Percentiles rank a stretch among this genome's conserved stretches.
These are phyloP conservation scores for Tetraselmis striata DNA, from an alignment of 139 green algal species.

Conservation along the genomic window DNA sequence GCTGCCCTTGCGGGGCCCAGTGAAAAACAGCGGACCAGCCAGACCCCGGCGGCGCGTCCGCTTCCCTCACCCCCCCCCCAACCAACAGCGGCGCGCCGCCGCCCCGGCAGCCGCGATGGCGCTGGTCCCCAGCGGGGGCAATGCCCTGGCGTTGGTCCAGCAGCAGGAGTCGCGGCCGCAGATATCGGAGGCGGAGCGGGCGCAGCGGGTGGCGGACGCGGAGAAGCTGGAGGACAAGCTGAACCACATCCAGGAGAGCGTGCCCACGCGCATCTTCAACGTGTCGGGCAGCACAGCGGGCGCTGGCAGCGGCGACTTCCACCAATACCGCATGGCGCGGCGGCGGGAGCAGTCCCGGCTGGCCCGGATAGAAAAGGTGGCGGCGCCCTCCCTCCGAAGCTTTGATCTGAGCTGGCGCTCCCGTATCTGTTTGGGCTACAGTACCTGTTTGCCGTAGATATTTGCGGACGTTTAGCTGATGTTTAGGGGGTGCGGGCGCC, in stretches of 20 bases:
- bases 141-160: neutral
- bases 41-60: no score
- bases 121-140: neutral
- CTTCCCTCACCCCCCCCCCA: no score
- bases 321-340: slow-evolving; percentile 72
- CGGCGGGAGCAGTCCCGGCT: slow-evolving; percentile 54
- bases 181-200: neutral
- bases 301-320: slow-evolving; percentile 82
- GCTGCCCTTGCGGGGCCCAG: no score
- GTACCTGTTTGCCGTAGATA: no score
- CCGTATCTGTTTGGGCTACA: no score
- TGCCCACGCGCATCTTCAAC: slow-evolving; percentile 67
- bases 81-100: no score
- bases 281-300: slow-evolving; percentile 72
- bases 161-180: neutral
- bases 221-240: slow-evolving; percentile 78
- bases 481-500: no score
- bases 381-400: no score
- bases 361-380: slow-evolving; percentile 37
- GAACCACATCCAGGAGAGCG: slow-evolving; percentile 68
- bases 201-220: slow-evolving; percentile 38
- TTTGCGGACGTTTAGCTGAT: no score
- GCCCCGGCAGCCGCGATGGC: neutral
- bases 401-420: no score
- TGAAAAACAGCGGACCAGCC: no score